Conservation (phyloP, 2,329 filamentous ascomycete species). For the Zarea fungicola region DNA sequence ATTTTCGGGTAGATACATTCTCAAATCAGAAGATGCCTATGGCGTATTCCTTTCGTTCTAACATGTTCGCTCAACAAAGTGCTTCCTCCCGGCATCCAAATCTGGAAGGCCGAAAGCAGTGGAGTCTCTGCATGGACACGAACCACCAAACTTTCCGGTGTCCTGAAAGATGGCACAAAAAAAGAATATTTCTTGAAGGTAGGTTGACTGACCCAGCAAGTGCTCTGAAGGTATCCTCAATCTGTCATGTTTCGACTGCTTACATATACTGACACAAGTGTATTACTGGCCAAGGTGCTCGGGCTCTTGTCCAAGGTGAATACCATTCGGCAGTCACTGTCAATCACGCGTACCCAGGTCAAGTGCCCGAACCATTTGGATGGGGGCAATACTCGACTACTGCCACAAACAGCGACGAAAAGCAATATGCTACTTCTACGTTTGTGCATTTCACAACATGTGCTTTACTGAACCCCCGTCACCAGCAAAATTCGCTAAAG, state of each 20-base stretch:
- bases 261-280: not conserved
- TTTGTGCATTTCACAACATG: conserved; percentile 14
- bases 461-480: not conserved
- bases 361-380: not conserved
- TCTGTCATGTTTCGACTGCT: too few relatives aligned
- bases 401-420: not conserved
- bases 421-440: conserved; percentile 6
- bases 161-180: conserved; percentile 2
- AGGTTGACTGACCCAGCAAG: too few relatives aligned
- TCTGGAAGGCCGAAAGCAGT: not conserved
- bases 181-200: conserved; percentile 14
- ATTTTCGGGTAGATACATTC: not conserved
- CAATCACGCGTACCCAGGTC: not conserved
- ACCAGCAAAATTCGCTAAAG: not conserved
- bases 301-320: conserved; percentile 7
- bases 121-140: conserved; percentile 12
- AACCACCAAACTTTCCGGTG: conserved; percentile 6
- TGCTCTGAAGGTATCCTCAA: too few relatives aligned
- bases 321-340: conserved; percentile 6
- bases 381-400: conserved; percentile 3
- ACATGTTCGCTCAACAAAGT: not conserved
- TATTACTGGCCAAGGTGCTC: not conserved
- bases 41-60: not conserved
- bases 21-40: too few relatives aligned
- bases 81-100: conserved; percentile 2